phyloP scores from a whole-genome alignment of 345 rosid species.

The Draba incana region DNA sequence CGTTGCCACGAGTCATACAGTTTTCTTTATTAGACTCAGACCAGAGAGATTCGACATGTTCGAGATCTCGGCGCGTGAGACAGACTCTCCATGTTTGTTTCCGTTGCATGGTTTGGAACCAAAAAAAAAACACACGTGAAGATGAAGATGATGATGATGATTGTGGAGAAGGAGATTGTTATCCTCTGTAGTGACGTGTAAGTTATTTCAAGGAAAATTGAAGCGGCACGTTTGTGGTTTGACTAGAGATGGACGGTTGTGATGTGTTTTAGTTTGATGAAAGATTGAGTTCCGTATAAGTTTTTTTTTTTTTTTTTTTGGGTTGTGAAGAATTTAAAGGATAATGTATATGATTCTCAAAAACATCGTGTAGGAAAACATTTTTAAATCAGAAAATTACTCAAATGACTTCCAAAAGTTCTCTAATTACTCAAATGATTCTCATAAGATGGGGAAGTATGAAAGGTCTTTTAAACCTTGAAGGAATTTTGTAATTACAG shows the following conservation, averaged over 20 bases:
- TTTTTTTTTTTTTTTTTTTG: not conserved
- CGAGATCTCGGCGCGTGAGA: constrained; percentile 29
- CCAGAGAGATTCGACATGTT: constrained; percentile 28
- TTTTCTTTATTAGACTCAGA: not conserved
- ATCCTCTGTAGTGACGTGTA: constrained; percentile 38
- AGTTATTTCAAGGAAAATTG: not conserved
- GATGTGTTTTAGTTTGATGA: constrained; percentile 26
- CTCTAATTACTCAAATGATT: too few species aligned
- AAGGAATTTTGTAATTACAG: too few species aligned
- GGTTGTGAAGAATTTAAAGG: not conserved
- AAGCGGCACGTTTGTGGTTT: constrained; percentile 24
- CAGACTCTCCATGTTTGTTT: constrained; percentile 23
- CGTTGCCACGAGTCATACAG: too few species aligned
- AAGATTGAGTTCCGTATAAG: constrained; percentile 33
- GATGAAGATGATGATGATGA: constrained; percentile 35
- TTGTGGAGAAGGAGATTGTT: constrained; percentile 3
- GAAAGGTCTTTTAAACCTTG: too few species aligned
- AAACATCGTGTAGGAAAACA: not conserved
- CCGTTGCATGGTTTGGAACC: constrained; percentile 15
- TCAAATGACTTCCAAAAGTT: too few species aligned
- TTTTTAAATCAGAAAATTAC: too few species aligned
- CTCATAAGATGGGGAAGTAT: too few species aligned
- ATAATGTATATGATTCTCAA: not conserved
- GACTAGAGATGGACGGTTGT: constrained; percentile 21
- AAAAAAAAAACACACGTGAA: constrained; percentile 31